Percentiles rank a stretch among this genome's conserved stretches.
These are phyloP conservation scores for Pyrenochaeta sp. DNA, from an alignment of 2,329 filamentous ascomycete species.

Conservation along the genomic window DNA sequence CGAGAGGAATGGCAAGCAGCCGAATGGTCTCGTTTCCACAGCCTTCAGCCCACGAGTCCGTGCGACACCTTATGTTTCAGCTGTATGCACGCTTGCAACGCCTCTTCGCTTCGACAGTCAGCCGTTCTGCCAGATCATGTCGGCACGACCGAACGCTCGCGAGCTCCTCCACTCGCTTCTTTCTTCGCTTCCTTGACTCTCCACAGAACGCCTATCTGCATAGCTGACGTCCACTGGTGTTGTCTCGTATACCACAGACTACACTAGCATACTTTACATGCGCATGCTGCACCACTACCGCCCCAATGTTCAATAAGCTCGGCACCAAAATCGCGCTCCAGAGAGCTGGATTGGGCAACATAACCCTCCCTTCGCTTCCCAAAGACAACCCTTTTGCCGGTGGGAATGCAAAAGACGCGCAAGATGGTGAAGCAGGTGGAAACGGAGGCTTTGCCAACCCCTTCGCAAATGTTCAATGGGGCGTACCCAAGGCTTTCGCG, in stretches of 20 bases:
- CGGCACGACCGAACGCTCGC: conserved; percentile 11
- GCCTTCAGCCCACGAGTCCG: conserved; percentile 26
- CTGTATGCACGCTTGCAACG: conserved; percentile 23
- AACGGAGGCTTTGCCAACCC: conserved; percentile 41
- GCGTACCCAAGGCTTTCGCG: conserved; percentile 40
- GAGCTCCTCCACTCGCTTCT: conserved; percentile 5
- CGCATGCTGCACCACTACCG: conserved; percentile 15
- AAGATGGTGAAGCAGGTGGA: conserved; percentile 22
- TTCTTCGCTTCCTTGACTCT: conserved; percentile 6
- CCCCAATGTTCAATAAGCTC: conserved; percentile 63
- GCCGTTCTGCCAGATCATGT: conserved; percentile 22
- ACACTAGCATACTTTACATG: conserved; percentile 6
- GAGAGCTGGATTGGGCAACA: conserved; percentile 63
- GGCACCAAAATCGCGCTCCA: conserved; percentile 67
- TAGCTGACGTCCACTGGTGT: not conserved
- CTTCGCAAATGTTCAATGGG: conserved; percentile 49
- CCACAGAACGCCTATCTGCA: not conserved
- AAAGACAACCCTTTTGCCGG: conserved; percentile 29
- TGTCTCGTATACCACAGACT: not conserved
- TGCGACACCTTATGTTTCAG: conserved; percentile 41
- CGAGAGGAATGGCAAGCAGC: not conserved
- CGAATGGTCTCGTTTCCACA: conserved; percentile 4
- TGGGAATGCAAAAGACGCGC: conserved; percentile 40
- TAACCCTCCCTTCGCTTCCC: conserved; percentile 52
- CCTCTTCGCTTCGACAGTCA: conserved; percentile 29